phyloP scores from a whole-genome alignment of 2,329 filamentous ascomycete species.

The Epichloe aotearoae region DNA sequence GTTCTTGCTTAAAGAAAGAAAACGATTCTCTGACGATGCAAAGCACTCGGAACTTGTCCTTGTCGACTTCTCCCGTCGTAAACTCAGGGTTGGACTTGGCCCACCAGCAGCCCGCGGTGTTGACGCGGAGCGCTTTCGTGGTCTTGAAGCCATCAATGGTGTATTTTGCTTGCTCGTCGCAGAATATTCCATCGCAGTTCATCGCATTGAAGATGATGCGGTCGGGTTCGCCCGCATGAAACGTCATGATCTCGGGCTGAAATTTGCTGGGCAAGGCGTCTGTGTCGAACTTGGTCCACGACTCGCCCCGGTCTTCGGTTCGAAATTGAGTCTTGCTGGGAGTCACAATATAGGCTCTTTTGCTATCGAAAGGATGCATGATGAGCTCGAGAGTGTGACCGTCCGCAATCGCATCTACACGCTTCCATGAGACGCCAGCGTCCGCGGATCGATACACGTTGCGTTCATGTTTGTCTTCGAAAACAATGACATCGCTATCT shows the following conservation, averaged over 20 bases:
- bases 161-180: slow-evolving; percentile 53
- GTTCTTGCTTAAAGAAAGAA: slow-evolving; percentile 58
- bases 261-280: slow-evolving; percentile 42
- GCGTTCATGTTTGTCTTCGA: slow-evolving; percentile 50
- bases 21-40: slow-evolving; percentile 68
- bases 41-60: slow-evolving; percentile 58
- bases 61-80: slow-evolving; percentile 49
- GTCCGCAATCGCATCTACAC: slow-evolving; percentile 49
- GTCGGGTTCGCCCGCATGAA: slow-evolving; percentile 72
- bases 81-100: slow-evolving; percentile 67
- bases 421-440: slow-evolving; percentile 66
- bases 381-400: slow-evolving; percentile 49
- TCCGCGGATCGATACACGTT: slow-evolving; percentile 67
- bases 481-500: slow-evolving; percentile 69
- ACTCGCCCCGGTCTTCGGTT: slow-evolving; percentile 70
- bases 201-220: slow-evolving; percentile 76
- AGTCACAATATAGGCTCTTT: slow-evolving; percentile 71
- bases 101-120: slow-evolving; percentile 73
- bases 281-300: slow-evolving; percentile 64
- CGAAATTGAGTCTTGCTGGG: slow-evolving; percentile 60
- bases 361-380: slow-evolving; percentile 66
- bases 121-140: slow-evolving; percentile 50
- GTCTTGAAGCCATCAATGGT: slow-evolving; percentile 76
- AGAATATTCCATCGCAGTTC: slow-evolving; percentile 51
- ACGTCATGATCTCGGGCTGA: slow-evolving; percentile 44